These are phyloP conservation scores for Phoma sp. DNA, from an alignment of 2,329 filamentous ascomycete species.

Conservation along the genomic window DNA sequence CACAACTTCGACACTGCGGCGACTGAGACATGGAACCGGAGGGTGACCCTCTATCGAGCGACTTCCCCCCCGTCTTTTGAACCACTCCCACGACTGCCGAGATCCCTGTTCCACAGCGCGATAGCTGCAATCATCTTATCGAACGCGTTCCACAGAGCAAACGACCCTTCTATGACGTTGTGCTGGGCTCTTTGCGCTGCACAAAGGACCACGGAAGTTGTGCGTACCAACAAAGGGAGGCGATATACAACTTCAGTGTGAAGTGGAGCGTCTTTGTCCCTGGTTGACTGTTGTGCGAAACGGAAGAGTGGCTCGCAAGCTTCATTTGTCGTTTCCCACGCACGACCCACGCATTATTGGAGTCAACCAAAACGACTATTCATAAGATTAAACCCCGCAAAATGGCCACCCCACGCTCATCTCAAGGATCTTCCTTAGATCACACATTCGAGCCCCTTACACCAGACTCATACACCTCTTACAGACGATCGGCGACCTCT, in stretches of 20 bases:
- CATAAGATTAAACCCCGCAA: neutral
- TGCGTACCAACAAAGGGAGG: neutral
- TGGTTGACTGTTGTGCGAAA: slow-evolving; percentile 7
- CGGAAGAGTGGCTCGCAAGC: slow-evolving; percentile 6
- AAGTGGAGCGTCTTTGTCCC: slow-evolving; percentile 9
- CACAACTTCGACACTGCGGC: slow-evolving; percentile 6
- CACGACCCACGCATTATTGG: slow-evolving; percentile 1
- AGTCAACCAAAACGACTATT: slow-evolving; percentile 1
- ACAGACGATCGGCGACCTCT: slow-evolving; percentile 21
- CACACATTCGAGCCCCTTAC: slow-evolving; percentile 27
- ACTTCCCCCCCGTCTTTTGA: slow-evolving; percentile 40
- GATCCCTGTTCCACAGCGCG: slow-evolving; percentile 1
- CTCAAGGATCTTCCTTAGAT: slow-evolving; percentile 24
- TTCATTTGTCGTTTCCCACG: slow-evolving; percentile 5
- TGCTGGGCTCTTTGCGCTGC: slow-evolving; percentile 1
- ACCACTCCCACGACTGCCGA: slow-evolving; percentile 4
- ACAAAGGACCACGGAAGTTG: slow-evolving; percentile 5
- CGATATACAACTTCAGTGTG: too few species aligned
- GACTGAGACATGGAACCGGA: slow-evolving; percentile 43
- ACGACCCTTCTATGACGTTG: slow-evolving; percentile 10
- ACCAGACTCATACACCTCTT: slow-evolving; percentile 21
- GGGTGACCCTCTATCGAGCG: slow-evolving; percentile 43
- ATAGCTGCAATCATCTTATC: slow-evolving; percentile 2
- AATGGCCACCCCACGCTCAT: slow-evolving; percentile 34
- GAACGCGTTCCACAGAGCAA: slow-evolving; percentile 1